Base-by-base conservation (phyloP, 2,329 filamentous ascomycete species). In the Orbilia javanica region DNA sequence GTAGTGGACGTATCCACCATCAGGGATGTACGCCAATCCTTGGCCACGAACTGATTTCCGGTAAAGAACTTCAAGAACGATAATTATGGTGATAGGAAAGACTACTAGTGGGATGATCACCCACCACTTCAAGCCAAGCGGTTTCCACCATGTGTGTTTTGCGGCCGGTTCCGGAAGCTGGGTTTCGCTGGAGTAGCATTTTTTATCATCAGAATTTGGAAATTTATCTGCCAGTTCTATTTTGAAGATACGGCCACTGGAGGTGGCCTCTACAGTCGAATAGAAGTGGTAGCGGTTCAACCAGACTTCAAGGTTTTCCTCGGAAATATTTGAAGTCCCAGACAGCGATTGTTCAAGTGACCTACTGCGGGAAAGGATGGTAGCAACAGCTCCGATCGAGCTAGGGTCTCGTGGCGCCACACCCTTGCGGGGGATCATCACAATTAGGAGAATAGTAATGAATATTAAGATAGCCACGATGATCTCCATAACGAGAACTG, bases 91-190 rank as follows among this genome's bases (percentile, higher is more conserved):
- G 6, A 79, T 53, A 0, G 77, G 77, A 31, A 79, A 62, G 18
- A 72, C n/a, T 1, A 78, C 25, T 11, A 78, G 57, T 20, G 74
- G 74, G 4, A 55, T 42, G 1, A 78, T 68, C 22, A 78, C 74
- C 74, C 74, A 78, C 74, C 74, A 78, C 27, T 78, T 71, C 13
- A 79, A 48, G 10, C 71, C 70, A 1, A 79, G n/a, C 5, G 77
- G 77, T 18, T 76, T 75, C 77, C 77, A 79, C 77, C 77, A 79
- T 4, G 10, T 42, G 11, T 63, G 36, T 18, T 22, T 25, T 7
- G 42, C 15, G 13, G 18, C n/a, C 7, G 18, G 25, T n/a, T 27
- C 44, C 7, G 57, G 42, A 2, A 48, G 10, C 15, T 57, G 67
- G 15, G 57, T 5, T n/a, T 72, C 62, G 7, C 64, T 46, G 2